Evolutionary conservation across 495 filamentous ascomycete species (phyloP), one percentile per base, ranked within the genome.

Genomic region (Penicillium goetzii): DNA sequence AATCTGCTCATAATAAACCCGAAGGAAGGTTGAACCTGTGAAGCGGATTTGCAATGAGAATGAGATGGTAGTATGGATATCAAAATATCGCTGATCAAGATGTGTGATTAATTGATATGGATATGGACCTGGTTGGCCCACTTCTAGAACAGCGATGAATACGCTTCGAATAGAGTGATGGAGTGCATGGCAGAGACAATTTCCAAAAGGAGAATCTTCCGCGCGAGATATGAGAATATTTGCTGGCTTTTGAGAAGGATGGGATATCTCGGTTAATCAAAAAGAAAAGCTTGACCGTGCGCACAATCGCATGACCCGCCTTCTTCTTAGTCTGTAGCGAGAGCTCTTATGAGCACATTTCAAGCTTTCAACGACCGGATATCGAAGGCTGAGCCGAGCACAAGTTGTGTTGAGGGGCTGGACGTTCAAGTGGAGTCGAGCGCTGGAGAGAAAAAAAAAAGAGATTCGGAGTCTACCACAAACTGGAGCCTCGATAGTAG

Each of bases 311-410:
- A 26, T n/a, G 23, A 30, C 2, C 3, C 14, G 2, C 15, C 3
- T 4, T n/a, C 25, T 21, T 21, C 0, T 12, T 10, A 23, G 23
- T 30, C 15, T 51, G 4, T n/a, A 17, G 47, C 25, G 4, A 15
- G 47, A 51, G 47, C 47, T 51, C 47, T 51, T 51, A 28, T 51
- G 47, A 51, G 47, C 47, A 30, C 47, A 51, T 51, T 47, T 3
- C 21, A 47, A 23, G 43, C 19, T 21, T 14, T 19, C 43, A 23
- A 9, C n/a, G 10, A 23, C 14, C 43, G 21, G 21, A 23, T 1
- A 47, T 47, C 15, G 19, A 45, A 23, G 19, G 11, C n/a, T 45
- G 19, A 10, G 19, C 41, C 41, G 19, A 45, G 41, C 11, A 21
- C 41, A 8, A 21, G n/a, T 45, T 3, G 41, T 10, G 41, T 43